Base-by-base conservation (phyloP, 2,329 filamentous ascomycete species). In the Xylariales sp. region DNA sequence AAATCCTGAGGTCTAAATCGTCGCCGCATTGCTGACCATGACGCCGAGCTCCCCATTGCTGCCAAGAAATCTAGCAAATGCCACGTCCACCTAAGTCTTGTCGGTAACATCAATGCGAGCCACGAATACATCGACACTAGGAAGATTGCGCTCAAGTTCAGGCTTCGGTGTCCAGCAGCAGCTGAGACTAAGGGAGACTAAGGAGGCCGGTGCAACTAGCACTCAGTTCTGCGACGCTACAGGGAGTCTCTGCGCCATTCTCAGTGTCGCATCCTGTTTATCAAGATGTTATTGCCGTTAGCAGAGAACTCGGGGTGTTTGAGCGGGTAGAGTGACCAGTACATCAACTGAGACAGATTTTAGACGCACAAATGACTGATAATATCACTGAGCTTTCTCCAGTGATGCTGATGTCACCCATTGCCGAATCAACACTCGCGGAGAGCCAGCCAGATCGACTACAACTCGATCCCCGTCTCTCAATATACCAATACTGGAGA, bases 201-300 rank as follows among this genome's bases (percentile, higher is more conserved):
- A 72, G 47, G 6, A 75, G 55, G 7, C 57, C 60, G 33, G 74
- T 66, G 1, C 54, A 53, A 30, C 59, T 51, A 1, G 67, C 67
- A 6, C 67, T 65, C 39, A 69, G 66, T 45, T 53, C 31, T 8
- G 68, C 68, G 37, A 72, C 74, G 44, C 48, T 51, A 16, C 36
- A 51, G 5, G 66, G 65, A 5, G 61, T 70, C 33, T 57, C 63
- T 28, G 56, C 56, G 23, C 69, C 68, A 24, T 74, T 72, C 5
- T 67, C 69, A 11, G 47, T 46, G 4, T 67, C 66, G 0, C 63
- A 66, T 17, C 67, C 69, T 4, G 69, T 73, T n/a, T 12, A 69
- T 45, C 4, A 69, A 4, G 11, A 70, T 45, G 6, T 49, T 60
- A 42, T 66, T 69, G 35, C 57, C 59, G 33, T 51, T 54, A 34